A percentile compares a stretch with the other conserved stretches of the same genome.
Conservation (phyloP, 345 rosid species). For the Eucalyptus sideroxylon region DNA sequence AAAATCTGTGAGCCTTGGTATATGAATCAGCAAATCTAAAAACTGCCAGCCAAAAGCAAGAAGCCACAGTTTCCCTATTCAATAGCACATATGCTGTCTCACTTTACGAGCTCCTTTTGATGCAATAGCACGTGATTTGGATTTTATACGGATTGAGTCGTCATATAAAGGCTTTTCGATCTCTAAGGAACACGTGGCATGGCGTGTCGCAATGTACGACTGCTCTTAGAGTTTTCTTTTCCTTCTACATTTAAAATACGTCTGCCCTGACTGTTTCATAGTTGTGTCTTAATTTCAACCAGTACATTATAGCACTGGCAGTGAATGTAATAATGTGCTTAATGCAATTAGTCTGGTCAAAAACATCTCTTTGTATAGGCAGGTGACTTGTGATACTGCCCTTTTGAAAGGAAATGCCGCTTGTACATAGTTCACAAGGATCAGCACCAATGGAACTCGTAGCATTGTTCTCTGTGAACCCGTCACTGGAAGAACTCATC, state of each 20-base stretch:
- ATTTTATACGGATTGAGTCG: neutral
- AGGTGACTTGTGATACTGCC: slow-evolving; percentile 16
- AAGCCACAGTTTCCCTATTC: neutral
- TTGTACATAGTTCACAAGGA: slow-evolving; percentile 78
- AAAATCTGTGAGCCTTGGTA: neutral
- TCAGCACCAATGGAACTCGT: slow-evolving; percentile 62
- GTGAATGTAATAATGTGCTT: neutral
- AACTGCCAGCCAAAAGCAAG: neutral
- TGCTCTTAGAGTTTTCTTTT: neutral
- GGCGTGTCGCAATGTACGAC: neutral
- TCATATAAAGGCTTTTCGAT: neutral
- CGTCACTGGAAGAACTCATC: slow-evolving; percentile 93
- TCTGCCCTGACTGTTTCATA: neutral
- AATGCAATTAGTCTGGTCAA: neutral
- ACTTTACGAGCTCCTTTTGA: neutral
- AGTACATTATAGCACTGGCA: neutral
- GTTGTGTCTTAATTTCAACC: neutral
- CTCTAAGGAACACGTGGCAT: neutral
- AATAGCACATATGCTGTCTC: neutral
- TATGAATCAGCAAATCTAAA: neutral
- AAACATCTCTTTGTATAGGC: slow-evolving; percentile 18
- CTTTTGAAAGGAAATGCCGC: slow-evolving; percentile 65
- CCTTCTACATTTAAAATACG: neutral
- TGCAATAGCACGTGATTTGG: neutral
- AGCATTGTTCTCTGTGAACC: slow-evolving; percentile 91